Percentiles rank a stretch among this genome's conserved stretches.
Evolutionary conservation across 208 protist species (phyloP).

Genomic region (Strigomonas culicis): DNA sequence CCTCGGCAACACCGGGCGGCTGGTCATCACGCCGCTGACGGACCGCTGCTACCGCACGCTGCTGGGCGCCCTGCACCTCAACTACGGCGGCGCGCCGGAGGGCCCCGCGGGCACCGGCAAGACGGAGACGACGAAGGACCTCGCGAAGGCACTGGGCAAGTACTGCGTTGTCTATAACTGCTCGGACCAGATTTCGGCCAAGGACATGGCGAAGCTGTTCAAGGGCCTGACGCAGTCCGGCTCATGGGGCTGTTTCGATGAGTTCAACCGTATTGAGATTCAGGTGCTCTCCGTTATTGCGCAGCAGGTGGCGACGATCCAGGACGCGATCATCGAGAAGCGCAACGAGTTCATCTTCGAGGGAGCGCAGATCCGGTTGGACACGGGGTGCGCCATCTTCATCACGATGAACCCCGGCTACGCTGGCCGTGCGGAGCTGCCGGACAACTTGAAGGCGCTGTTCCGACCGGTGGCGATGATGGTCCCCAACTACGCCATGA

Average conservation of each 20-base stretch:
- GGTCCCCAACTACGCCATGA: slow-evolving; percentile 98
- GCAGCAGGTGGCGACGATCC: slow-evolving; percentile 96
- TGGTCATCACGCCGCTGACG: slow-evolving; percentile 97
- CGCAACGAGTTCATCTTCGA: slow-evolving; percentile 93
- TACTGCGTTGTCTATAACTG: slow-evolving; percentile 99
- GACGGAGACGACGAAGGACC: slow-evolving; percentile 98
- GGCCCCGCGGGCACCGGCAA: slow-evolving; percentile 98
- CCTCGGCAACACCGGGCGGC: slow-evolving; percentile 93
- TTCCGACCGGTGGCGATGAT: slow-evolving; percentile 99
- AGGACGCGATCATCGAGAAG: slow-evolving; percentile 90
- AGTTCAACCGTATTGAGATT: slow-evolving; percentile 98
- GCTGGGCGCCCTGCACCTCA: slow-evolving; percentile 95
- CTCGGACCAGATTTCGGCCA: slow-evolving; percentile 94
- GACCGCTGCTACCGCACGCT: slow-evolving; percentile 96
- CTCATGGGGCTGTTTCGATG: slow-evolving; percentile 97
- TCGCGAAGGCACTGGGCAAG: slow-evolving; percentile 95
- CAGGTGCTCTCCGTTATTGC: slow-evolving; percentile 97
- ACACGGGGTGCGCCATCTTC: slow-evolving; percentile 94
- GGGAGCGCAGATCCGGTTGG: slow-evolving; percentile 88
- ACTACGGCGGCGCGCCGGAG: slow-evolving; percentile 96
- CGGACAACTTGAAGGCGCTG: slow-evolving; percentile 98
- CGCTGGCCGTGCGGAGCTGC: slow-evolving; percentile 96
- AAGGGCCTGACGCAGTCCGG: slow-evolving; percentile 93
- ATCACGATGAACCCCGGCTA: slow-evolving; percentile 99
- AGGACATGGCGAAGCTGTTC: slow-evolving; percentile 97